Evolutionary conservation across 2,329 filamentous ascomycete genomes (phyloP), one percentile per base, ranked within the genome.

Genomic region (Xylariaceae sp.): DNA sequence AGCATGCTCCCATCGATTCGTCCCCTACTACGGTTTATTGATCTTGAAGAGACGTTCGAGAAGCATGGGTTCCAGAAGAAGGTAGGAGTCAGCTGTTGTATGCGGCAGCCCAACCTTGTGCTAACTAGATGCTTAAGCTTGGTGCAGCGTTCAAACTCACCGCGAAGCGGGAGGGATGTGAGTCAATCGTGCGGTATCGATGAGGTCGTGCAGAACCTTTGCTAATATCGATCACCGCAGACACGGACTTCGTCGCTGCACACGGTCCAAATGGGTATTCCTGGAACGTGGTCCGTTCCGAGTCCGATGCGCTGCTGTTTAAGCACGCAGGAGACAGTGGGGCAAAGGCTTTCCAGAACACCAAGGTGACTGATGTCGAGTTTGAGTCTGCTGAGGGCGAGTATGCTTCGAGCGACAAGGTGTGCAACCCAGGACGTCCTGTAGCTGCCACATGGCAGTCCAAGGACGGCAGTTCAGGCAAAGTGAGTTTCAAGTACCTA

Each of bases 281-380:
- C 4, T 76, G 72, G 72, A 76, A 76, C 47, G 64, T 76, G 1
- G 55, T 75, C 10, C 71, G 74, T 6, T 75, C 73, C 17, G 73
- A 77, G 53, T 58, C 66, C 1, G 74, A 77, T 51, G 56, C 75
- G 4, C 39, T 77, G 6, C 60, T 76, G 6, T 75, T 76, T 55
- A 50, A 64, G 22, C 71, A 76, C 48, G 74, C 74, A 1, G 65
- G 47, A 1, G 51, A 62, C 9, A 61, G 65, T 45, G 72, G 73
- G 2, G 74, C 71, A 11, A 60, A 69, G 31, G 65, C 58, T 6
- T 74, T 75, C 48, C 69, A 76, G 22, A 67, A 61, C 11, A 65
- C 66, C 44, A 69, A 70, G 44, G 67, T 73, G 15, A 49, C 61
- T 1, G 22, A 53, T 0, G 58, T 74, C 22, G 27, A 65, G 30